Evolutionary conservation across 2,329 filamentous ascomycete species (phyloP).

Genomic region (Aspergillus amoenus): DNA sequence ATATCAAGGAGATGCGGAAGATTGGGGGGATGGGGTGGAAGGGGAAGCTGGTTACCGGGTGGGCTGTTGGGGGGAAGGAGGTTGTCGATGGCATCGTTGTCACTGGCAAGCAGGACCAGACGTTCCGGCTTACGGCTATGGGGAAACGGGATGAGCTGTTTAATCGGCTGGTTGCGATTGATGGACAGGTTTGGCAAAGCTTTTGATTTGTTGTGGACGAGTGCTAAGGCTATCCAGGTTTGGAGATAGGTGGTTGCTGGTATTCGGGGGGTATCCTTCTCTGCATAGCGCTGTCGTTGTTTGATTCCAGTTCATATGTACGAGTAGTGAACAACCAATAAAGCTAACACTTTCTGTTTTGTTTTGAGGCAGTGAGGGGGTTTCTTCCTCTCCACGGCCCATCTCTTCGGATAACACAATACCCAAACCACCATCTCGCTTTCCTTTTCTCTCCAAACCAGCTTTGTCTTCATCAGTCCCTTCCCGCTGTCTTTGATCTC

Average conservation of each 20-base stretch:
- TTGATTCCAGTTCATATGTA: too few species aligned
- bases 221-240: conserved; percentile 1
- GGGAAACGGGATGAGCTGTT: conserved; percentile 74
- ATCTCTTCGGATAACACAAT: too few species aligned
- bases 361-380: too few species aligned
- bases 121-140: conserved; percentile 68
- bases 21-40: conserved; percentile 83
- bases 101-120: conserved; percentile 55
- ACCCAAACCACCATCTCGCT: too few species aligned
- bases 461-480: too few species aligned
- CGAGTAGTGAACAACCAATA: too few species aligned
- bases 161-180: conserved; percentile 76
- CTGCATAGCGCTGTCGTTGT: too few species aligned
- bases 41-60: conserved; percentile 76
- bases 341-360: too few species aligned
- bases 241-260: neutral
- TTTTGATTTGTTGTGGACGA: neutral
- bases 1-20: conserved; percentile 74
- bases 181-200: conserved; percentile 70
- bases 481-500: too few species aligned
- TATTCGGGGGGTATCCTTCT: neutral
- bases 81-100: conserved; percentile 75
- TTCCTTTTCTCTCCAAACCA: too few species aligned
- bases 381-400: too few species aligned
- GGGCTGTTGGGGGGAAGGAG: conserved; percentile 68